A percentile compares a stretch with the other conserved stretches of the same genome.
These are phyloP conservation scores for Arthromyces matolae DNA, from an alignment of 768 basidiomycete genomes.

Conservation along the genomic window DNA sequence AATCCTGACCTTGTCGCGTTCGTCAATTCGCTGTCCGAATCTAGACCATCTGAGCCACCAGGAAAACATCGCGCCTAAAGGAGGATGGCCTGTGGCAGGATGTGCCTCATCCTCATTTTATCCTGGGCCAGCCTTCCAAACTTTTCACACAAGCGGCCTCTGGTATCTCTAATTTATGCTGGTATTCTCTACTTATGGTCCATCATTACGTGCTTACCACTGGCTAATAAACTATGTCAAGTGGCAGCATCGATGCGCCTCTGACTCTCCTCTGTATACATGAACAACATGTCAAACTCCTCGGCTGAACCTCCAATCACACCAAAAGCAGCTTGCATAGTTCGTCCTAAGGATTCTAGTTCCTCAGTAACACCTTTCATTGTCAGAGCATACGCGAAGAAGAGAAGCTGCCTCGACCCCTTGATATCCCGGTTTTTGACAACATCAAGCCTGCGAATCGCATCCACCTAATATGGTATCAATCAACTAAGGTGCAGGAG, in stretches of 20 bases:
- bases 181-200: too few relatives aligned
- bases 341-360: slow-evolving; percentile 75
- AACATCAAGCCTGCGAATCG: slow-evolving; percentile 81
- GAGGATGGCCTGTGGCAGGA: too few relatives aligned
- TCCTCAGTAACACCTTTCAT: slow-evolving; percentile 94
- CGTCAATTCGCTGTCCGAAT: too few relatives aligned
- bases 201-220: too few relatives aligned
- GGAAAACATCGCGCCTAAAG: too few relatives aligned
- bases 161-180: too few relatives aligned
- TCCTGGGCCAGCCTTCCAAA: too few relatives aligned
- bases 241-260: slow-evolving; percentile 21
- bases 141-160: too few relatives aligned
- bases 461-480: slow-evolving; percentile 54
- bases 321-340: slow-evolving; percentile 87
- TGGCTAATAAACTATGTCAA: too few relatives aligned
- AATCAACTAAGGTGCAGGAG: background rate
- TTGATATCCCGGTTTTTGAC: slow-evolving; percentile 81
- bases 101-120: too few relatives aligned
- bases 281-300: slow-evolving; percentile 81
- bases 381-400: slow-evolving; percentile 90
- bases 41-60: too few relatives aligned
- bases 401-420: slow-evolving; percentile 82
- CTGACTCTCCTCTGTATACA: slow-evolving; percentile 25
- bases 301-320: slow-evolving; percentile 81
- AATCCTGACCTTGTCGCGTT: too few relatives aligned